These are phyloP conservation scores for Thielaviopsis punctulata DNA, from an alignment of 2,329 filamentous ascomycete genomes.

Conservation along the genomic window DNA sequence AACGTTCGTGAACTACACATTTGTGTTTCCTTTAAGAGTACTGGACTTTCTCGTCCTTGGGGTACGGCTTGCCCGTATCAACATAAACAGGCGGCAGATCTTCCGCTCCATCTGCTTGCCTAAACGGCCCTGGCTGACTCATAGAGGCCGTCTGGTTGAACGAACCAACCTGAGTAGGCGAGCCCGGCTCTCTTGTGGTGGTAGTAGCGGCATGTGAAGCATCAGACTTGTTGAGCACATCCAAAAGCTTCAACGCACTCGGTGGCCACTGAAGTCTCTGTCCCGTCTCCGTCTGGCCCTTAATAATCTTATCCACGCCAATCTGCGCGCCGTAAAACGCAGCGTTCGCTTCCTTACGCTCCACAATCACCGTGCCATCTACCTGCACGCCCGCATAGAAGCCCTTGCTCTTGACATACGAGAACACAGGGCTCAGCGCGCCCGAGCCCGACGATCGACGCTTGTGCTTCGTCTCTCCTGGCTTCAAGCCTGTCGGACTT, in stretches of 20 bases:
- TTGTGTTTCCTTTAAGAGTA: not conserved
- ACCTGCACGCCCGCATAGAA: conserved; percentile 77
- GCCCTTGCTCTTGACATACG: conserved; percentile 74
- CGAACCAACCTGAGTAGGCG: not conserved
- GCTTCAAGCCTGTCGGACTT: conserved; percentile 32
- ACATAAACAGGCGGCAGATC: not conserved
- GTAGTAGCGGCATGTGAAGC: not conserved
- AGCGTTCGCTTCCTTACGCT: conserved; percentile 76
- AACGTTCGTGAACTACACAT: too few relatives aligned
- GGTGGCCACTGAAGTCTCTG: conserved; percentile 5
- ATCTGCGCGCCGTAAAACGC: conserved; percentile 58
- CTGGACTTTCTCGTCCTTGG: not conserved
- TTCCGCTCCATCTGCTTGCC: too few relatives aligned
- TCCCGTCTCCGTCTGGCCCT: conserved; percentile 19
- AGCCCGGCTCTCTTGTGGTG: not conserved
- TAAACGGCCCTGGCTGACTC: too few relatives aligned
- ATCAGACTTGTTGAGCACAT: conserved; percentile 2
- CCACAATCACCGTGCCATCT: conserved; percentile 73
- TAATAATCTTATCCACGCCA: conserved; percentile 29
- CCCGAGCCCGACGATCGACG: conserved; percentile 11
- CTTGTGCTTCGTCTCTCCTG: conserved; percentile 11
- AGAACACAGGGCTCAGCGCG: conserved; percentile 28
- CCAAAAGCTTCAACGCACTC: conserved; percentile 2
- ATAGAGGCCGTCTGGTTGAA: not conserved
- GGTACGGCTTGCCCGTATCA: not conserved